phyloP scores from a whole-genome alignment of 192 early-diverging fungal genomes.

The Umbelopsis isabellina region DNA sequence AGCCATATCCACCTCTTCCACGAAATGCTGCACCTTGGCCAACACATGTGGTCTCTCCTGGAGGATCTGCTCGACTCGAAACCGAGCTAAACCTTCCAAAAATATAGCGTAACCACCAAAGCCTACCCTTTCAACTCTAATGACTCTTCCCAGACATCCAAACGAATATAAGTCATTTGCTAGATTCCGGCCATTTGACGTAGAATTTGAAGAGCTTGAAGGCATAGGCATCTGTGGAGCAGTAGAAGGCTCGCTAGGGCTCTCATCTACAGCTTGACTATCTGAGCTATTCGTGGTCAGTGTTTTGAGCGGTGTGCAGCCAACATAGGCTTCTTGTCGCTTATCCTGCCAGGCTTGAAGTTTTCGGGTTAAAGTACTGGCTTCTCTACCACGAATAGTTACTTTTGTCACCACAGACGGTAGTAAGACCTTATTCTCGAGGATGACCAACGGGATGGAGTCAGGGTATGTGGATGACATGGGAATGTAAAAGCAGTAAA shows the following conservation, averaged over 20 bases:
- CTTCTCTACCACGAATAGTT: conserved; percentile 60
- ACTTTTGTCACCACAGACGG: conserved; percentile 65
- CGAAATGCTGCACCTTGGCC: conserved; percentile 52
- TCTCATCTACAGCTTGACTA: neutral
- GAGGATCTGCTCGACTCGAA: conserved; percentile 53
- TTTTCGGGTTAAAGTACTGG: conserved; percentile 53
- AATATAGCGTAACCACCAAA: conserved; percentile 65
- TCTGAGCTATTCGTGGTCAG: too few relatives aligned
- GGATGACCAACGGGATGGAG: conserved; percentile 50
- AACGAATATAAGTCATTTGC: conserved; percentile 37
- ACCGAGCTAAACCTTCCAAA: conserved; percentile 66
- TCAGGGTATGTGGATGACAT: conserved; percentile 45
- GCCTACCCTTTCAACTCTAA: conserved; percentile 59
- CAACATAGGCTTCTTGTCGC: conserved; percentile 46
- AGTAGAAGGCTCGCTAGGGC: conserved; percentile 13
- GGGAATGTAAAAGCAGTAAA: conserved; percentile 10
- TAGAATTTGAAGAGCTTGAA: neutral
- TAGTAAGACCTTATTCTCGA: conserved; percentile 62
- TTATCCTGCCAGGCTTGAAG: conserved; percentile 45
- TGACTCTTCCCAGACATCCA: conserved; percentile 56
- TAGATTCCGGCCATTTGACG: neutral
- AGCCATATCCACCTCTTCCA: conserved; percentile 37
- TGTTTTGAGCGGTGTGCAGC: conserved; percentile 40
- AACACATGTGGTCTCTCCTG: conserved; percentile 54
- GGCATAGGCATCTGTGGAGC: conserved; percentile 33